Evolutionary conservation across 2,329 filamentous ascomycete genomes (phyloP), one percentile per base, ranked within the genome.

Genomic region (Pseudopithomyces maydicus): DNA sequence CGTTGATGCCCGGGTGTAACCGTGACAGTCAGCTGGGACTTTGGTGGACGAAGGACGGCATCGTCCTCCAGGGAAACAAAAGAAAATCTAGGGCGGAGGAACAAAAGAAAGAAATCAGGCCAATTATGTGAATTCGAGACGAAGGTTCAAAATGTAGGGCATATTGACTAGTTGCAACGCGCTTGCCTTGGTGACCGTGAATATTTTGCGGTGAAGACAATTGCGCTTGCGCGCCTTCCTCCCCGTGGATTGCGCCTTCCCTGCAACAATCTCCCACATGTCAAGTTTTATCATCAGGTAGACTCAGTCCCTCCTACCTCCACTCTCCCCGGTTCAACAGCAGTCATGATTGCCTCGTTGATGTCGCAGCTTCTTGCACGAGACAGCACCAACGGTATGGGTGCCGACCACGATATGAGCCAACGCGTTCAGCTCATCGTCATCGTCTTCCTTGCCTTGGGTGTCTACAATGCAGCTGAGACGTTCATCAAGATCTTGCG

Each of bases 401-500:
- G 43, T 17, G 43, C 23, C 14, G 43, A 45, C 43, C 43, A 45
- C 43, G 6, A 7, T 14, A 45, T 45, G 43, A 23, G 17, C 23
- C 43, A 45, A 11, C 43, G 43, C 14, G 32, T 14, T 17, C 43
- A 45, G 26, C 43, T 45, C 43, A 11, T 45, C 15, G 43, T 45
- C 14, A 17, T 32, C 10, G 43, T 45, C 41, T 47, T 47, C 44
- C 44, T 47, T 10, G 23, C 44, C 26, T 23, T 47, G 2, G 44
- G 23, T 17, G 44, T 47, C 17, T 47, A 33, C 44, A 47, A 47
- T 15, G 44, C 44, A 19, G 32, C 11, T 20, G 44, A 47, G 15
- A 23, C 33, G n/a, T 33, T 47, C 44, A 33, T 47, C 44, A 47
- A 47, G 19, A 47, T 47, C 12, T 26, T 33, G 26, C 44, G 44